Evolutionary conservation across 2,329 filamentous ascomycete species (phyloP), one percentile per base, ranked within the genome.

Genomic region (Fusarium luffae): DNA sequence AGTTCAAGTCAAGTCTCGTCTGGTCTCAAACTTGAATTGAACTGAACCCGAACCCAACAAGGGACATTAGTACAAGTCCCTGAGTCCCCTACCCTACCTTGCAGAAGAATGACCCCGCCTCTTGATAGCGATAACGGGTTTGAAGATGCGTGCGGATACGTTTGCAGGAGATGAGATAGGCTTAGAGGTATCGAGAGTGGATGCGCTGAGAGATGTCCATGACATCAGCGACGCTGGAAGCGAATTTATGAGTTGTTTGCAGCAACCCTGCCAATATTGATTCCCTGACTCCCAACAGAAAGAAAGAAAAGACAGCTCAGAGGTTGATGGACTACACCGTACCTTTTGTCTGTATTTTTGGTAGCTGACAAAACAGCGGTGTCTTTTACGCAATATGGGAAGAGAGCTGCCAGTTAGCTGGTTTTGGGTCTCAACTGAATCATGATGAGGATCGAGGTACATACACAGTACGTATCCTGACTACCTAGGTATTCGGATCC

Each of bases 291-390:
- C 28, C 42, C 23, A 55, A 55, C 30, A 61, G 14, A 42, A 7
- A 46, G 23, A 21, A 7, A n/a, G 19, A 54, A 54, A 25, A 25
- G 12, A 37, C 28, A 54, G 32, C 42, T 58, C 48, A 54, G 32
- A 30, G 27, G n/a, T 30, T 44, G 59, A 58, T 58, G 58, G 52
- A 49, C 44, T 40, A 64, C 58, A 49, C 50, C 44, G 50, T 58
- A 54, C n/a, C 30, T 60, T 13, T 28, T 41, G 49, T 40, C 27
- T n/a, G 18, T 18, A 13, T 25, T 50, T 28, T 41, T 16, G 34
- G 12, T 19, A 43, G 42, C 42, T 56, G 18, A 68, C 52, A 44
- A 69, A 70, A 70, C 44, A 59, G 62, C 62, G 66, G 67, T 69
- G 67, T 69, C 67, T 66, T 69, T 59, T 62, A 48, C 67, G 50